Percentiles rank a stretch among this genome's conserved stretches.
These are phyloP conservation scores for Fraxinus greggii DNA, from an alignment of 305 asterid species.

Conservation along the genomic window DNA sequence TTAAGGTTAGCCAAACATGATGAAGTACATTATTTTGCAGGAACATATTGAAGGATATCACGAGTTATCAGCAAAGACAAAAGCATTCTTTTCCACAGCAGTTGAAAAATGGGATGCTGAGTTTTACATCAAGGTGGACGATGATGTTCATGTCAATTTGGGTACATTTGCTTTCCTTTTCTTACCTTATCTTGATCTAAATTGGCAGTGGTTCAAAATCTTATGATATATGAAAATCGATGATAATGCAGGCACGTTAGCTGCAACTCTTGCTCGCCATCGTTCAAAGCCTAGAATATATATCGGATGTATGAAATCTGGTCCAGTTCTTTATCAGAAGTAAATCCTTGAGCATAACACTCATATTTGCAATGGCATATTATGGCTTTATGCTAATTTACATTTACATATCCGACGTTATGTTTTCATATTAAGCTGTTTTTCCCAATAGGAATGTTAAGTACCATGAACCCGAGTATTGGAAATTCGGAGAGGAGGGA, in stretches of 20 bases:
- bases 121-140: constrained; percentile 74
- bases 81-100: constrained; percentile 65
- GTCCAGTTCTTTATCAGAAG: constrained; percentile 76
- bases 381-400: neutral
- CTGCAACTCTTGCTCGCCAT: constrained; percentile 64
- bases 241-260: constrained; percentile 56
- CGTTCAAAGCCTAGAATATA: constrained; percentile 65
- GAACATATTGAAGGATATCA: constrained; percentile 83
- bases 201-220: neutral
- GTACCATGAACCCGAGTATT: constrained; percentile 49
- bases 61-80: constrained; percentile 77
- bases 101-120: constrained; percentile 75
- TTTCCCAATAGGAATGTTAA: constrained; percentile 8
- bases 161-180: constrained; percentile 37
- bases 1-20: neutral
- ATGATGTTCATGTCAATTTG: constrained; percentile 81
- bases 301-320: constrained; percentile 88
- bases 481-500: constrained; percentile 39
- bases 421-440: neutral
- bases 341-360: constrained; percentile 18
- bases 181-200: neutral
- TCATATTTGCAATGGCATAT: neutral
- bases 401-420: neutral
- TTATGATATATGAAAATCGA: constrained; percentile 1
- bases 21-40: constrained; percentile 30